These are phyloP conservation scores for Aquilaria agallochum DNA, from an alignment of 441 rosid genomes.

Conservation along the genomic window DNA sequence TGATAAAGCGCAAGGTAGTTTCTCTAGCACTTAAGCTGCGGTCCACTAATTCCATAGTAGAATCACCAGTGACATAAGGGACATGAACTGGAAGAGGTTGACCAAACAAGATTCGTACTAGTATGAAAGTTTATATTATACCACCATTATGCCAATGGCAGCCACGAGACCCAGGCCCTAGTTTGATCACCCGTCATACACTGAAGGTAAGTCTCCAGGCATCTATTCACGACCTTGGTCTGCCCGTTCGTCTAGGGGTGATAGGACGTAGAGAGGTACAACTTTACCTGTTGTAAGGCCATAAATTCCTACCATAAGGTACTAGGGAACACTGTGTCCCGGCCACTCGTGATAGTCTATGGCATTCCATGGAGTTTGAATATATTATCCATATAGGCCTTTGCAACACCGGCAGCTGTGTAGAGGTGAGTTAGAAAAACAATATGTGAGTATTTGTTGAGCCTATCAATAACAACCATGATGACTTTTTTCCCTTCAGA, in stretches of 20 bases:
- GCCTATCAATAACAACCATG: neutral
- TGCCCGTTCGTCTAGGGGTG: too few relatives aligned
- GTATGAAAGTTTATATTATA: neutral
- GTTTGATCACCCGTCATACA: neutral
- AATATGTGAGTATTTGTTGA: neutral
- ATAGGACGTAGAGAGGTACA: too few relatives aligned
- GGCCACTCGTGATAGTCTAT: neutral
- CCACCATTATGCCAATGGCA: neutral
- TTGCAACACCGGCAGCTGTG: too few relatives aligned
- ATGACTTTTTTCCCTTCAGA: neutral
- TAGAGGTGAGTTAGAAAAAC: neutral
- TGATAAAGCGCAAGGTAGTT: too few relatives aligned
- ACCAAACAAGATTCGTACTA: neutral
- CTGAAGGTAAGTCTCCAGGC: too few relatives aligned
- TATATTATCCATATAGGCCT: too few relatives aligned
- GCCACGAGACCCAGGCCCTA: neutral
- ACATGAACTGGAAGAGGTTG: too few relatives aligned
- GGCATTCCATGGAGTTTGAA: neutral
- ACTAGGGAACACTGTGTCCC: neutral
- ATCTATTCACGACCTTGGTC: too few relatives aligned
- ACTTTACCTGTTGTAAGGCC: too few relatives aligned
- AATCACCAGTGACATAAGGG: too few relatives aligned
- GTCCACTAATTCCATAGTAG: too few relatives aligned
- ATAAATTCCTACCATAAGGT: neutral
- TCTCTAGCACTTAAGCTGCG: too few relatives aligned